phyloP scores from a whole-genome alignment of 306 rosid genomes.

The Albizia julibrissin region DNA sequence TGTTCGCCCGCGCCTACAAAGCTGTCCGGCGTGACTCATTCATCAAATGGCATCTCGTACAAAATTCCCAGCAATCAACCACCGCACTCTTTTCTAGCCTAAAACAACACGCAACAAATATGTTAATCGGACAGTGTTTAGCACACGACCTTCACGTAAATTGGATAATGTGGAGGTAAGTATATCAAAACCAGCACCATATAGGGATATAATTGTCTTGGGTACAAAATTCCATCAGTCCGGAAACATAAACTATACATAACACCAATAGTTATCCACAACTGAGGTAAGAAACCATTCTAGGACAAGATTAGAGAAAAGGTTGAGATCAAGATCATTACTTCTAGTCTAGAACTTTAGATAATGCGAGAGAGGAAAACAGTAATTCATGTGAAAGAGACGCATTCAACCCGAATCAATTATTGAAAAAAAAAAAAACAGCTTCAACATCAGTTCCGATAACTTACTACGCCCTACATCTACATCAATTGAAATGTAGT shows the following conservation, averaged over 20 bases:
- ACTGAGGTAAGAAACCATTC: neutral
- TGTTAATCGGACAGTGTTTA: neutral
- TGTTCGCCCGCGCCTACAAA: conserved; percentile 12
- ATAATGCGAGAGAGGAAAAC: neutral
- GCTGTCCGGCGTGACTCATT: conserved; percentile 18
- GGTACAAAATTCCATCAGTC: neutral
- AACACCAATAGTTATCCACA: neutral
- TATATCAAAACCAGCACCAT: neutral
- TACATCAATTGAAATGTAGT: neutral
- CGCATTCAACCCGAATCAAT: neutral
- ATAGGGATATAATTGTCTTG: neutral
- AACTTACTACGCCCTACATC: neutral
- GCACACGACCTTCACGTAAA: neutral
- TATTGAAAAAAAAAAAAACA: neutral
- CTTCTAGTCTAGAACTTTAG: neutral
- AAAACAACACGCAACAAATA: conserved; percentile 13
- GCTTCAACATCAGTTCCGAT: neutral
- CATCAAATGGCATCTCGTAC: neutral
- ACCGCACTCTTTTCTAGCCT: conserved; percentile 29
- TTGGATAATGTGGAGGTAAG: neutral
- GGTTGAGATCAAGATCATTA: neutral
- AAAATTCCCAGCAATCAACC: conserved; percentile 28
- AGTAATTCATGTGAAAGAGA: neutral
- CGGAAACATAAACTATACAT: neutral
- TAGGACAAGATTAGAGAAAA: neutral